Conservation (phyloP, 1,139 yeast genomes). For the Dujonia santamariae region DNA sequence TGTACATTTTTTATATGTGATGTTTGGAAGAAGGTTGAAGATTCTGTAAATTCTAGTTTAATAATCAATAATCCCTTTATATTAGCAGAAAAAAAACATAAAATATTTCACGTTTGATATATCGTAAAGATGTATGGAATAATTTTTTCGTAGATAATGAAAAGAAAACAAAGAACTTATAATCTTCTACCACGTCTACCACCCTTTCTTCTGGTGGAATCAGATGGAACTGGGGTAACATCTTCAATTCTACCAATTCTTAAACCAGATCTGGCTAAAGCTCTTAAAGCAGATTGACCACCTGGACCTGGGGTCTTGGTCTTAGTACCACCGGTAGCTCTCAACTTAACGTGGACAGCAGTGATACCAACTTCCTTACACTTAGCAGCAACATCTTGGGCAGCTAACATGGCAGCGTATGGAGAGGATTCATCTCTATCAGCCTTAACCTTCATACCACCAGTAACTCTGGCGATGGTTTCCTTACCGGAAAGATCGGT, state of each 20-base stretch:
- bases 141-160: not conserved
- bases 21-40: not conserved
- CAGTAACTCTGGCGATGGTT: slow-evolving; percentile 99
- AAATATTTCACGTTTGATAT: no score
- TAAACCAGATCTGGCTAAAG: slow-evolving; percentile 99
- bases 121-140: slow-evolving; percentile 8
- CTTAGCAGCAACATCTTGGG: slow-evolving; percentile 98
- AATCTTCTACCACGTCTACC: slow-evolving; percentile 99
- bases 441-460: slow-evolving; percentile 99
- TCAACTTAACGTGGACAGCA: slow-evolving; percentile 98
- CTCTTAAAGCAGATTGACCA: slow-evolving; percentile 99
- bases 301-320: slow-evolving; percentile 99
- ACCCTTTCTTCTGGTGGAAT: slow-evolving; percentile 99
- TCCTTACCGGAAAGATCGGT: slow-evolving; percentile 99
- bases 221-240: slow-evolving; percentile 99
- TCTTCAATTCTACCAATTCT: slow-evolving; percentile 99
- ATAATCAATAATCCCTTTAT: slow-evolving; percentile 2
- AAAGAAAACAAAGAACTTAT: slow-evolving; percentile 40
- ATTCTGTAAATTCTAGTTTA: slow-evolving; percentile 1
- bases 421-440: slow-evolving; percentile 99
- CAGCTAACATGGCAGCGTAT: slow-evolving; percentile 99
- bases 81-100: slow-evolving; percentile 1
- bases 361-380: slow-evolving; percentile 99
- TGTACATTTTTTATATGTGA: slow-evolving; percentile 7
- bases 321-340: slow-evolving; percentile 99